A percentile compares a stretch with the other conserved stretches of the same genome.
phyloP scores from a whole-genome alignment of 2,329 filamentous ascomycete species.

The Bretziella fagacearum region DNA sequence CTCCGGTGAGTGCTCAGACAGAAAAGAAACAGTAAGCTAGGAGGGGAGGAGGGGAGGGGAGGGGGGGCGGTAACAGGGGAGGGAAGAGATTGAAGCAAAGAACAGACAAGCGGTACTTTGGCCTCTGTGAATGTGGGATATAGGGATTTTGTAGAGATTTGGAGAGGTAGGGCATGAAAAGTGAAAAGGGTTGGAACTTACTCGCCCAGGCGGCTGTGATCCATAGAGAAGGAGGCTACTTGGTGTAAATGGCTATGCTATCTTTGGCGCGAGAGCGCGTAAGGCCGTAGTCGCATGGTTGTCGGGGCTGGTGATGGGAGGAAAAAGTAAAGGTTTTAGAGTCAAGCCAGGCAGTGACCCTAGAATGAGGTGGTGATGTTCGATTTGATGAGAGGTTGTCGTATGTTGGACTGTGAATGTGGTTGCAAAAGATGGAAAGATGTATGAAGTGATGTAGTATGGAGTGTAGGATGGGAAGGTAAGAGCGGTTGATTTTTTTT shows the following conservation, averaged over 20 bases:
- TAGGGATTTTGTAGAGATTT: not conserved
- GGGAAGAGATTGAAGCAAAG: not conserved
- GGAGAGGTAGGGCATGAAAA: not conserved
- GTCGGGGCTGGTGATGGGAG: not conserved
- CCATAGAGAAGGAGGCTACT: constrained; percentile 13
- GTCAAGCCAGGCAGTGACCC: too few species aligned
- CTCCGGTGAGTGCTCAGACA: constrained; percentile 1
- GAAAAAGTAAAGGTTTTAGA: not conserved
- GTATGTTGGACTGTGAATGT: too few species aligned
- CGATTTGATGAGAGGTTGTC: too few species aligned
- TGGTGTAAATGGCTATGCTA: not conserved
- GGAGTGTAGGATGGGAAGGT: too few species aligned
- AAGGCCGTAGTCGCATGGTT: constrained; percentile 7
- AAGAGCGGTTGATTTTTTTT: too few species aligned
- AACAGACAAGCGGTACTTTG: not conserved
- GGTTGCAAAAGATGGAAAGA: too few species aligned
- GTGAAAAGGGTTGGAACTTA: constrained; percentile 3
- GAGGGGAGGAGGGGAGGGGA: not conserved
- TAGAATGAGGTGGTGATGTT: too few species aligned
- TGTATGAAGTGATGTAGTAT: too few species aligned
- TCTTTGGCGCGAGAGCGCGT: constrained; percentile 8
- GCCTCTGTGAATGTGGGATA: not conserved
- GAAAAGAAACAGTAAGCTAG: not conserved
- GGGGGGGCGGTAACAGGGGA: not conserved
- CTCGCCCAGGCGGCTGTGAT: constrained; percentile 10